Evolutionary conservation across 257 asterid species (phyloP).

Genomic region (Apocynum venetum): DNA sequence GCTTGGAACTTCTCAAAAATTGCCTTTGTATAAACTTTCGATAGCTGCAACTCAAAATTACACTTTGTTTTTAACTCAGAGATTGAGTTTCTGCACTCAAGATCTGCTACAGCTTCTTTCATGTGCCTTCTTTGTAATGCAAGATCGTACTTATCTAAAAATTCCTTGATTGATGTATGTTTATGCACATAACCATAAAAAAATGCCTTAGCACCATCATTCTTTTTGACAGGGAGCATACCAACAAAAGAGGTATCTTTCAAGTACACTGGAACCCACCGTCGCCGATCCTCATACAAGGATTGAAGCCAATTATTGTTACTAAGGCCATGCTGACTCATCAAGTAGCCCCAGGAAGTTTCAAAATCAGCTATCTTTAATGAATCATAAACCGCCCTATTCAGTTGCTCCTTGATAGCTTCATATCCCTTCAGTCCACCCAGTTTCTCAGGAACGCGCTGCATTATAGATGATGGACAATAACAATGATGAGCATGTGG

Average conservation of each 20-base stretch:
- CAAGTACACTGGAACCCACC: slow-evolving; percentile 60
- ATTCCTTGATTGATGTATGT: slow-evolving; percentile 53
- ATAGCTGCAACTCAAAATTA: slow-evolving; percentile 58
- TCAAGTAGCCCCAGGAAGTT: slow-evolving; percentile 43
- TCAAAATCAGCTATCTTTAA: slow-evolving; percentile 56
- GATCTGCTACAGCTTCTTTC: slow-evolving; percentile 51
- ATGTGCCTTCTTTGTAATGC: slow-evolving; percentile 47
- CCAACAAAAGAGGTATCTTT: slow-evolving; percentile 45
- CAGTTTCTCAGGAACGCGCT: slow-evolving; percentile 22
- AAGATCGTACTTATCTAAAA: slow-evolving; percentile 54
- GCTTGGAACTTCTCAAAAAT: slow-evolving; percentile 45
- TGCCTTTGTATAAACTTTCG: slow-evolving; percentile 46
- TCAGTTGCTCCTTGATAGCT: slow-evolving; percentile 46
- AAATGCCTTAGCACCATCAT: slow-evolving; percentile 30
- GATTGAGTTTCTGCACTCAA: slow-evolving; percentile 41
- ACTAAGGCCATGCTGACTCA: slow-evolving; percentile 38
- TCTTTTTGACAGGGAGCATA: slow-evolving; percentile 39
- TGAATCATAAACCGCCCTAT: slow-evolving; percentile 44
- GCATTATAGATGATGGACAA: slow-evolving; percentile 25
- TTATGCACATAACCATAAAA: slow-evolving; percentile 47
- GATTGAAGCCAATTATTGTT: slow-evolving; percentile 53
- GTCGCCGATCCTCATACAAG: slow-evolving; percentile 44
- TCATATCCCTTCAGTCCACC: slow-evolving; percentile 55
- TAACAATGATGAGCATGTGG: slow-evolving; percentile 48
- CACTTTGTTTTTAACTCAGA: slow-evolving; percentile 47